Evolutionary conservation across 371 early-diverging fungal species (phyloP), one percentile per base, ranked within the genome.

Genomic region (Mucor plumbeus): DNA sequence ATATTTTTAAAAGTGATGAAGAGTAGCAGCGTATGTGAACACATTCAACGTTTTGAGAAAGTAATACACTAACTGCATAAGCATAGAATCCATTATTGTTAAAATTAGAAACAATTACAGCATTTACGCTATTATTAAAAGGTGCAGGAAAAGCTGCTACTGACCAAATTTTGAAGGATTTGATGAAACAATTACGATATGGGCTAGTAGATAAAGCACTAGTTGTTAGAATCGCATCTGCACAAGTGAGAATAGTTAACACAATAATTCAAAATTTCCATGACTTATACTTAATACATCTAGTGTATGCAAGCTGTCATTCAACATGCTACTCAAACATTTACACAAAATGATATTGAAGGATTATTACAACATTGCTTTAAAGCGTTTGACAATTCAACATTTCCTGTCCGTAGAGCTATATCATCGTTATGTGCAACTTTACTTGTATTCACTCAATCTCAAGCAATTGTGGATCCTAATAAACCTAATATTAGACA

Each of bases 71-170:
- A 33, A 40, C 31, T 19, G 40, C 43, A 8, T 43, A 31, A 19
- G 36, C 34, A 26, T 65, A 86, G 85, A 76, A 84, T 59, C 75
- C 94, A 41, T 65, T 94, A 4, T 69, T 87, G 1, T 67, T 96
- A 58, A 76, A 93, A 35, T 76, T 88, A 11, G 96, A 95, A 74
- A 86, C 91, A 5, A 75, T 92, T 43, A 78, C 86, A 36, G 87
- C 95, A 14, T 79, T 96, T 34, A 81, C 82, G 0, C 72, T 85
- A 47, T 69, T 91, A 35, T 67, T 97, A 11, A 85, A 82, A 50
- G 95, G 95, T 7, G 93, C 93, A 5, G 93, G 95, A 35, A 91
- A 91, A 59, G 92, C 90, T 10, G 85, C 90, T 13, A 82, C 80
- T 0, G 97, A 97, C 15, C 69, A 80, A 5, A 86, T 86, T 34